Evolutionary conservation across 2,329 filamentous ascomycete genomes (phyloP).

Genomic region (Pseudopyricularia cyperi): DNA sequence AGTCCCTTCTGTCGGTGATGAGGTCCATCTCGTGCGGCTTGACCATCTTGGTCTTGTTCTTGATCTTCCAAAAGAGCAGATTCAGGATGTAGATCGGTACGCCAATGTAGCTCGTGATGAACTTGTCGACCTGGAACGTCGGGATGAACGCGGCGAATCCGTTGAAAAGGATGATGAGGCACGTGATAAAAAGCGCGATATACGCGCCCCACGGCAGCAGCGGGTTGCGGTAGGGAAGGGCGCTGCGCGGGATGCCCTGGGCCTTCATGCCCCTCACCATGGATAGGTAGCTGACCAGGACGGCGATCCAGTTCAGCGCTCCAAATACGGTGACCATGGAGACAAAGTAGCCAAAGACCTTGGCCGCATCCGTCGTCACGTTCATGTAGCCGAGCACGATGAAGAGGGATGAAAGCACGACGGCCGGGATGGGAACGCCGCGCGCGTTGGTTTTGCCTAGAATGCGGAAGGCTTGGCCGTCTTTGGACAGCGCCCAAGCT

Average conservation of each 20-base stretch:
- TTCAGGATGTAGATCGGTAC: constrained; percentile 36
- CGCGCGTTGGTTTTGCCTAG: constrained; percentile 19
- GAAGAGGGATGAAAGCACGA: constrained; percentile 21
- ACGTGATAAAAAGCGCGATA: constrained; percentile 11
- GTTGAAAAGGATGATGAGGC: constrained; percentile 44
- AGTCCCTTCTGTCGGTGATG: neutral
- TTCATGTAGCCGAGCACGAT: constrained; percentile 26
- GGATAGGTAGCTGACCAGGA: constrained; percentile 23
- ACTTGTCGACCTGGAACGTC: constrained; percentile 47
- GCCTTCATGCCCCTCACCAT: constrained; percentile 23
- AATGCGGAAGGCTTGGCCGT: constrained; percentile 23
- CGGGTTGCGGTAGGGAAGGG: constrained; percentile 23
- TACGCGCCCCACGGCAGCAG: constrained; percentile 26
- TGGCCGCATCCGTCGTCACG: constrained; percentile 18
- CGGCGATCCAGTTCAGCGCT: constrained; percentile 28
- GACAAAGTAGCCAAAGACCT: constrained; percentile 28
- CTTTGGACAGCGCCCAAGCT: constrained; percentile 24
- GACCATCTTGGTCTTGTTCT: constrained; percentile 41
- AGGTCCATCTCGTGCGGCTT: constrained; percentile 38
- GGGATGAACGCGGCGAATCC: constrained; percentile 52
- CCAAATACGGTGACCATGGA: constrained; percentile 28
- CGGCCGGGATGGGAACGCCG: constrained; percentile 27
- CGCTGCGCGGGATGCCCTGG: constrained; percentile 18
- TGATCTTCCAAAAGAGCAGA: constrained; percentile 49
- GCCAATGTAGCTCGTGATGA: constrained; percentile 43